Evolutionary conservation across 169 alveolate genomes (phyloP), one percentile per base, ranked within the genome.

Genomic region (Plasmodium reichenowi): DNA sequence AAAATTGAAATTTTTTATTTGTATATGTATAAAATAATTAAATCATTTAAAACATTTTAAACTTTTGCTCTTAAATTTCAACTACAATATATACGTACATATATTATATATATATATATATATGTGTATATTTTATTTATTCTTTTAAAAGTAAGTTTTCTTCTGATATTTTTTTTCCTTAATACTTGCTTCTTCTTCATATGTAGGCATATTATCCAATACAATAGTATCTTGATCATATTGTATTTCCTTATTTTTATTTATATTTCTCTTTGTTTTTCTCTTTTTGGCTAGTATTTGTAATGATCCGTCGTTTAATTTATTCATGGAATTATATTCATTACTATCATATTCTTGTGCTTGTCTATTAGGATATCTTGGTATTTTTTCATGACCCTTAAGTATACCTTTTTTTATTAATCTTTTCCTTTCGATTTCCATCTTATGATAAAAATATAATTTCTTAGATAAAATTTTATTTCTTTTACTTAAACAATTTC

Each of bases 401-500:
- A 85, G 78, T 24, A 85, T 85, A 12, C 92, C 92, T 43, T 85
- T 85, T 64, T 85, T 85, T 15, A 85, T 85, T 24, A 85, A 62
- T n/a, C 92, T 43, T 45, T 85, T 85, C 15, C 92, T 72, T 52
- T 85, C 92, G 22, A 59, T 43, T 45, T 72, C 22, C 92, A 85
- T 85, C 70, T 85, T 85, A 56, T 85, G 70, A 85, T 85, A 85
- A 85, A 85, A 85, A 73, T 85, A 85, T 47, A 85, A 64, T 50
- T 85, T 85, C 47, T 85, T 85, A n/a, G 92, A 85, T 12, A 85
- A 58, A 5, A 85, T 85, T 85, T 85, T 85, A 85, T 85, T 85
- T 58, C 70, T 71, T 71, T 85, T 85, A 32, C 92, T 85, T 43
- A 85, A 20, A 17, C 92, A 85, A 72, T 85, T 85, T 72, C 92